These are phyloP conservation scores for Phytopythium kandeliae DNA, from an alignment of 352 stramenopile species.

Conservation along the genomic window DNA sequence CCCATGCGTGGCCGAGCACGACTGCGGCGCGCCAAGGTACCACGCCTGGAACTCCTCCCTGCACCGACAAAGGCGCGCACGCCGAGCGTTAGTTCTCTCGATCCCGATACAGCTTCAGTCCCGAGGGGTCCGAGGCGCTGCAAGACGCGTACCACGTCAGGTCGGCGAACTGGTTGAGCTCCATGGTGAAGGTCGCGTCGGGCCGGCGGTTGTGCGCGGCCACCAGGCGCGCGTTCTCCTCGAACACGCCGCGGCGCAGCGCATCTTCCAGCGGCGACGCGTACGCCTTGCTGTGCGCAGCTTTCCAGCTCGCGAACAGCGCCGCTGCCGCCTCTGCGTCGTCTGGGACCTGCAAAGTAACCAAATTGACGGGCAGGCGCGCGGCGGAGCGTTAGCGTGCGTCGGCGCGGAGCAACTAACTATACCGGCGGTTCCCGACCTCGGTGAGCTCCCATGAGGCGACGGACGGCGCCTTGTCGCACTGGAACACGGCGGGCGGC, in stretches of 20 bases:
- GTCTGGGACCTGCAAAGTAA: conserved; percentile 10
- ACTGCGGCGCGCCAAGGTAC: conserved; percentile 62
- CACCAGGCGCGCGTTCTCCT: conserved; percentile 54
- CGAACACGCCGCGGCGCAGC: conserved; percentile 49
- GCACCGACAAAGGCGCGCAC: neutral
- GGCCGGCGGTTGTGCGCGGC: conserved; percentile 48
- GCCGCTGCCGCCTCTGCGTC: conserved; percentile 17
- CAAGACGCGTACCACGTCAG: conserved; percentile 40
- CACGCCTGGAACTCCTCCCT: conserved; percentile 71
- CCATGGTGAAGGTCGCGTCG: conserved; percentile 50
- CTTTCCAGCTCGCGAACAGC: conserved; percentile 57
- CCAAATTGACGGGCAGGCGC: too few species aligned
- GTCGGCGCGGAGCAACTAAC: neutral
- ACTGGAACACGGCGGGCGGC: conserved; percentile 71
- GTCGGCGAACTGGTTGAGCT: conserved; percentile 77
- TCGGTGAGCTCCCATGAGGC: conserved; percentile 31
- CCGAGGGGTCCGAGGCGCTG: neutral
- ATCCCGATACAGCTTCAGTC: conserved; percentile 2
- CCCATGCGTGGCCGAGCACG: conserved; percentile 58
- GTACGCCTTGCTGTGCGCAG: conserved; percentile 39
- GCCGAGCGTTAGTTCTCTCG: too few species aligned
- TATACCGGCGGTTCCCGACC: neutral
- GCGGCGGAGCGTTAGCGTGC: neutral
- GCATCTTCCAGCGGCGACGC: conserved; percentile 39
- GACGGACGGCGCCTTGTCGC: conserved; percentile 26